Evolutionary conservation across 1,139 yeast genomes (phyloP).

Genomic region (Kodamaea plutei): DNA sequence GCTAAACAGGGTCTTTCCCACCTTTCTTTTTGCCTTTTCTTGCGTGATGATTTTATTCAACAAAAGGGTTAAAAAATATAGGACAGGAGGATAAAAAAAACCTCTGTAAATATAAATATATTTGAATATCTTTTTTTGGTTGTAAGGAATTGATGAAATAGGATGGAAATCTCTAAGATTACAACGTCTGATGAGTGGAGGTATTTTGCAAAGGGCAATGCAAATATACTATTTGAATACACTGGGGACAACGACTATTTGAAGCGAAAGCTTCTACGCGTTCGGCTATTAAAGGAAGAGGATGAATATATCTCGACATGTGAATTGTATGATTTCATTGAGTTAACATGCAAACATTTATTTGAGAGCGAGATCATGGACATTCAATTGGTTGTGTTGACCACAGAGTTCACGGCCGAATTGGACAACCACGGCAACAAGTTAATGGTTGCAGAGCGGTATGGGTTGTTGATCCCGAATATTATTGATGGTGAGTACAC

Average conservation of each 20-base stretch:
- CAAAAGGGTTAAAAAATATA: too few relatives aligned
- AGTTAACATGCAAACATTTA: conserved; percentile 36
- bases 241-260: conserved; percentile 36
- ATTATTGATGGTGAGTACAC: conserved; percentile 32
- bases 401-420: conserved; percentile 29
- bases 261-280: conserved; percentile 33
- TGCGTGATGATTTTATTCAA: too few relatives aligned
- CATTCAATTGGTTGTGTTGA: conserved; percentile 35
- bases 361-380: conserved; percentile 39
- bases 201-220: conserved; percentile 45
- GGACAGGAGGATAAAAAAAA: too few relatives aligned
- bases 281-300: conserved; percentile 34
- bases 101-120: too few relatives aligned
- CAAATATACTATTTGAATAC: conserved; percentile 42
- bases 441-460: conserved; percentile 35
- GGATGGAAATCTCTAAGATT: conserved; percentile 41
- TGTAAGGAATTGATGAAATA: too few relatives aligned
- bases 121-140: too few relatives aligned
- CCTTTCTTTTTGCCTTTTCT: too few relatives aligned
- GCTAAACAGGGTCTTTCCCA: too few relatives aligned
- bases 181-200: conserved; percentile 42
- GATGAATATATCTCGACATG: conserved; percentile 42
- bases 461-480: conserved; percentile 41
- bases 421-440: conserved; percentile 29
- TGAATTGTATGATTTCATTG: conserved; percentile 42